phyloP scores from a whole-genome alignment of 805 yeast species.

The Brettanomyces naardenensis region DNA sequence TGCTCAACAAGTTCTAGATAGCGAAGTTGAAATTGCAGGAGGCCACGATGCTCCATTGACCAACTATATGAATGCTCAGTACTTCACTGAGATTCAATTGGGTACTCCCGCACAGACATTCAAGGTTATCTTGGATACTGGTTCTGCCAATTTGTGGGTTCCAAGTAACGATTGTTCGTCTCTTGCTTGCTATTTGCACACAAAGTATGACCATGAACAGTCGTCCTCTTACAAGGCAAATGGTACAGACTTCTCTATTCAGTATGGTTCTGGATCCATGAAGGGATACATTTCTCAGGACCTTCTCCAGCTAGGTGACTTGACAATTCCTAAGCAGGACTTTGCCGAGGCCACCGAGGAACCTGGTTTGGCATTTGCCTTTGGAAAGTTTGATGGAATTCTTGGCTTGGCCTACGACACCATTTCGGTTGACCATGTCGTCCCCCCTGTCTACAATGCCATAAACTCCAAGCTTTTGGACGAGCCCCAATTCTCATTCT shows the following conservation, averaged over 20 bases:
- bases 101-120: constrained; percentile 94
- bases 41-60: constrained; percentile 77
- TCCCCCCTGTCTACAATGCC: constrained; percentile 93
- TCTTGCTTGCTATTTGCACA: constrained; percentile 90
- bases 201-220: constrained; percentile 77
- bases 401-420: constrained; percentile 91
- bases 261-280: constrained; percentile 88
- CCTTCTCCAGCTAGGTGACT: constrained; percentile 70
- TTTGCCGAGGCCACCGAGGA: constrained; percentile 97
- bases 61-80: constrained; percentile 93
- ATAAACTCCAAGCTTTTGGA: constrained; percentile 75
- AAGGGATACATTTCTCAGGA: constrained; percentile 92
- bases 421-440: constrained; percentile 80
- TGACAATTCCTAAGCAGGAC: constrained; percentile 79
- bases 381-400: constrained; percentile 98
- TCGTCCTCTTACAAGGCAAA: constrained; percentile 83
- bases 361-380: constrained; percentile 97
- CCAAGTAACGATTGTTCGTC: constrained; percentile 86
- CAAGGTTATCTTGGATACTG: constrained; percentile 93
- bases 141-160: constrained; percentile 95
- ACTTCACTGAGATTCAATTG: constrained; percentile 80
- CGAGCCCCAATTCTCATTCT: constrained; percentile 79
- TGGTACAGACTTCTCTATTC: constrained; percentile 79
- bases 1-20: not conserved
- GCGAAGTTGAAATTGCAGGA: not conserved